Evolutionary conservation across 2,329 filamentous ascomycete genomes (phyloP).

Genomic region (Leptographium wingfieldii): DNA sequence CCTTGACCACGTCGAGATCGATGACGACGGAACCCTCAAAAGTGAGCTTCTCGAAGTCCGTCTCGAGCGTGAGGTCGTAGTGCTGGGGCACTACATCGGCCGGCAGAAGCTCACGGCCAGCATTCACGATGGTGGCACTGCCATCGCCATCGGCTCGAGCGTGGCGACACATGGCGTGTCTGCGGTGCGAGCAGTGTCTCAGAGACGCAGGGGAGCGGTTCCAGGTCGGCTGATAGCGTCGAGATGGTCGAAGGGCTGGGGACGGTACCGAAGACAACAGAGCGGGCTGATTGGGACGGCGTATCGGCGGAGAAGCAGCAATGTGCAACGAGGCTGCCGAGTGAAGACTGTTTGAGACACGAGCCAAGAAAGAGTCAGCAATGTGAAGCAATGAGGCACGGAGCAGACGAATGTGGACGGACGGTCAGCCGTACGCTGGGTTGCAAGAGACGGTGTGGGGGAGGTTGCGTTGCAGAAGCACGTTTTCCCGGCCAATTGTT

Average conservation of each 20-base stretch:
- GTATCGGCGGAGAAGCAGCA: background rate
- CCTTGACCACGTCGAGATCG: slow-evolving; percentile 75
- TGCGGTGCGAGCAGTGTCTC: slow-evolving; percentile 62
- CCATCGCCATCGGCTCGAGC: slow-evolving; percentile 16
- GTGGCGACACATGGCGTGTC: slow-evolving; percentile 56
- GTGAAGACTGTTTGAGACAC: background rate
- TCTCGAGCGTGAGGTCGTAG: slow-evolving; percentile 85
- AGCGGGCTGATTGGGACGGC: slow-evolving; percentile 1
- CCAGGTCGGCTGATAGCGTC: background rate
- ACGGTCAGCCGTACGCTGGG: no score
- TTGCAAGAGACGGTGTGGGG: background rate
- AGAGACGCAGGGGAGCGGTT: background rate
- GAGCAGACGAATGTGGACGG: background rate
- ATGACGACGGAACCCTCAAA: slow-evolving; percentile 78
- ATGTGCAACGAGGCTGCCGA: background rate
- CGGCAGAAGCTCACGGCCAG: slow-evolving; percentile 71
- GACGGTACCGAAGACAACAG: background rate
- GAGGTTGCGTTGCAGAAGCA: background rate
- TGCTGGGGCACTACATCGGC: slow-evolving; percentile 85
- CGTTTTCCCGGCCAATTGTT: background rate
- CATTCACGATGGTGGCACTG: slow-evolving; percentile 21
- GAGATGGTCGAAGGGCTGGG: background rate
- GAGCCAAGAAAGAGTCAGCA: background rate
- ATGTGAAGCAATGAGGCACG: background rate
- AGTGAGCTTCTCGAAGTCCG: slow-evolving; percentile 75